Evolutionary conservation across 768 basidiomycete species (phyloP).

Genomic region (Termitomyces titanicus): DNA sequence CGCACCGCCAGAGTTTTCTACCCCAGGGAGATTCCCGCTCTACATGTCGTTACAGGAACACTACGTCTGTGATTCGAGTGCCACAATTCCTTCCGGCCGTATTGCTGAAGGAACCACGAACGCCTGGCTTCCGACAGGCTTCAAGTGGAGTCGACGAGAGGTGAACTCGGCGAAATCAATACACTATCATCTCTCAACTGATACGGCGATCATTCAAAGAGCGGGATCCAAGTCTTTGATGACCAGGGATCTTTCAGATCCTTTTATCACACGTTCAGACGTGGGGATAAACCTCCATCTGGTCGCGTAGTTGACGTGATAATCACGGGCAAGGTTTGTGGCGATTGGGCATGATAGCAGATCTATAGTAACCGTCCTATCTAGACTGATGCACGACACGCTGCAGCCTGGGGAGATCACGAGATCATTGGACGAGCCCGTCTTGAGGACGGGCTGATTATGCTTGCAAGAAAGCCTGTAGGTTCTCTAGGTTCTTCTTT

Average conservation of each 20-base stretch:
- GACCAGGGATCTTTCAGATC: slow-evolving; percentile 30
- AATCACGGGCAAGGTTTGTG: slow-evolving; percentile 48
- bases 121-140: slow-evolving; percentile 43
- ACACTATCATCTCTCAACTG: slow-evolving; percentile 38
- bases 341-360: neutral
- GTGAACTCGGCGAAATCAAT: slow-evolving; percentile 31
- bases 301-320: slow-evolving; percentile 41
- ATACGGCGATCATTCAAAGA: slow-evolving; percentile 45
- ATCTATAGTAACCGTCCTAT: slow-evolving; percentile 2
- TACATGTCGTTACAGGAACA: slow-evolving; percentile 48
- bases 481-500: slow-evolving; percentile 21
- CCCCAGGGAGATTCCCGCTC: slow-evolving; percentile 40
- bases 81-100: slow-evolving; percentile 31
- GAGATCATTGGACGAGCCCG: slow-evolving; percentile 56
- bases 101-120: slow-evolving; percentile 34
- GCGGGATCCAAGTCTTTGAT: slow-evolving; percentile 41
- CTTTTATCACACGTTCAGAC: slow-evolving; percentile 35
- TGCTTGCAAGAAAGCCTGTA: slow-evolving; percentile 50
- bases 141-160: slow-evolving; percentile 31
- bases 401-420: slow-evolving; percentile 54
- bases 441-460: slow-evolving; percentile 55
- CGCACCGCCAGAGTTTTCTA: slow-evolving; percentile 30
- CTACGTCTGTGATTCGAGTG: slow-evolving; percentile 32
- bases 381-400: slow-evolving; percentile 44
- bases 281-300: slow-evolving; percentile 14